Percentiles rank a stretch among this genome's conserved stretches.
phyloP scores from a whole-genome alignment of 495 filamentous ascomycete genomes.

The Podospora didyma region DNA sequence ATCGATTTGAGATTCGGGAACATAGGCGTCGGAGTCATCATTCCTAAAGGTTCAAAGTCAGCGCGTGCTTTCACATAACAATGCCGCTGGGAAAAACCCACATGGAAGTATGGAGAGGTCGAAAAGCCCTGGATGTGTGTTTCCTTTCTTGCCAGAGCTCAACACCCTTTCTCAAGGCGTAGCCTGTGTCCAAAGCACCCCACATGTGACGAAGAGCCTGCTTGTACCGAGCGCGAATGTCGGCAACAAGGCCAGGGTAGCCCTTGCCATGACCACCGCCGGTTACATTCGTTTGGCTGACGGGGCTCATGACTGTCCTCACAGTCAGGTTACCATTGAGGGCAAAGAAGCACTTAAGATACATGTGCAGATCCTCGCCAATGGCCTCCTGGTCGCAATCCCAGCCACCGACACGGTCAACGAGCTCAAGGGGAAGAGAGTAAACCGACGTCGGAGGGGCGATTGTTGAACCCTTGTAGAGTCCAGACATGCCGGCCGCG shows the following conservation, averaged over 20 bases:
- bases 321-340: conserved; percentile 57
- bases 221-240: conserved; percentile 56
- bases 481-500: conserved; percentile 61
- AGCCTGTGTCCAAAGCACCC: conserved; percentile 65
- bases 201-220: conserved; percentile 70
- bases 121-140: conserved; percentile 44
- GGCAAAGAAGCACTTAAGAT: conserved; percentile 70
- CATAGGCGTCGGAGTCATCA: conserved; percentile 41
- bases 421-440: conserved; percentile 58
- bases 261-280: conserved; percentile 47
- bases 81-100: conserved; percentile 28
- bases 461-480: conserved; percentile 55
- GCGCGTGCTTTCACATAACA: no score
- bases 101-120: conserved; percentile 46
- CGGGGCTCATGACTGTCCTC: conserved; percentile 54
- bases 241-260: conserved; percentile 45
- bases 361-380: conserved; percentile 72
- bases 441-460: conserved; percentile 68
- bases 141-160: conserved; percentile 48
- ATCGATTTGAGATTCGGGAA: conserved; percentile 41
- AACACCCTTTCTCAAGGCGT: conserved; percentile 46
- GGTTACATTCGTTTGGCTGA: conserved; percentile 65
- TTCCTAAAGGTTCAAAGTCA: conserved; percentile 19
- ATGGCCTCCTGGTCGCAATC: conserved; percentile 63
- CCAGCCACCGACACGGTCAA: conserved; percentile 62